A percentile compares a stretch with the other conserved stretches of the same genome.
Evolutionary conservation across 1,139 yeast species (phyloP).

Genomic region (Meyerozyma guilliermondii): DNA sequence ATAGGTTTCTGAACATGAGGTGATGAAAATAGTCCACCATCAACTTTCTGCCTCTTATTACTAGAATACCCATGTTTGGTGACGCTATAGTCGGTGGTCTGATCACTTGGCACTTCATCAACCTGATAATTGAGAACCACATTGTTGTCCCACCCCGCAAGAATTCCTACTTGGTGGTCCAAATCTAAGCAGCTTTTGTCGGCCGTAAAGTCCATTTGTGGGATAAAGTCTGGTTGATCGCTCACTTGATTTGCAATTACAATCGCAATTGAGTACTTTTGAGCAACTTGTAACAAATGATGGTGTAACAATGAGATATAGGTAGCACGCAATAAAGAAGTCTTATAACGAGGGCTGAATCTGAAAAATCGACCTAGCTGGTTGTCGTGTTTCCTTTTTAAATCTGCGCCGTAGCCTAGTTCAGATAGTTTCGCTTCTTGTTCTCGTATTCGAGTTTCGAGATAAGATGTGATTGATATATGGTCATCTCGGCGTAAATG

Average conservation of each 20-base stretch:
- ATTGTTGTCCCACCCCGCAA: constrained; percentile 67
- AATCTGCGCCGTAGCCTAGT: constrained; percentile 13
- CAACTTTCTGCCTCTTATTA: background rate
- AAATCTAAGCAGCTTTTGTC: constrained; percentile 39
- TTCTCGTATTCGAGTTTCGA: constrained; percentile 17
- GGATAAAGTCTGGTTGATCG: constrained; percentile 38
- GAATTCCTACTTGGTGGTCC: constrained; percentile 69
- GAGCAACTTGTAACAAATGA: constrained; percentile 48
- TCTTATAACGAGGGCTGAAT: constrained; percentile 22
- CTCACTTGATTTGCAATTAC: constrained; percentile 80
- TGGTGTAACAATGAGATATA: constrained; percentile 44
- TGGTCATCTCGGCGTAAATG: constrained; percentile 68
- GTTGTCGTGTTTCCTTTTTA: constrained; percentile 22
- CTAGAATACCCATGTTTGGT: background rate
- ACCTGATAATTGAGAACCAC: constrained; percentile 19
- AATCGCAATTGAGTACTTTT: constrained; percentile 49
- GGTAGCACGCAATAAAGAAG: constrained; percentile 30
- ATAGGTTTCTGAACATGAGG: too few species aligned
- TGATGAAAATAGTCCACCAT: too few species aligned
- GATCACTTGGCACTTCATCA: background rate
- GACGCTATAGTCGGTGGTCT: too few species aligned
- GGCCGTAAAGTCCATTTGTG: constrained; percentile 11
- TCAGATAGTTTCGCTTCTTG: constrained; percentile 19
- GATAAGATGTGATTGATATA: constrained; percentile 23
- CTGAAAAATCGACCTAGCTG: constrained; percentile 25